A percentile compares a stretch with the other conserved stretches of the same genome.
Conservation (phyloP, 179 eudicot species). For the Silene noctiflora region DNA sequence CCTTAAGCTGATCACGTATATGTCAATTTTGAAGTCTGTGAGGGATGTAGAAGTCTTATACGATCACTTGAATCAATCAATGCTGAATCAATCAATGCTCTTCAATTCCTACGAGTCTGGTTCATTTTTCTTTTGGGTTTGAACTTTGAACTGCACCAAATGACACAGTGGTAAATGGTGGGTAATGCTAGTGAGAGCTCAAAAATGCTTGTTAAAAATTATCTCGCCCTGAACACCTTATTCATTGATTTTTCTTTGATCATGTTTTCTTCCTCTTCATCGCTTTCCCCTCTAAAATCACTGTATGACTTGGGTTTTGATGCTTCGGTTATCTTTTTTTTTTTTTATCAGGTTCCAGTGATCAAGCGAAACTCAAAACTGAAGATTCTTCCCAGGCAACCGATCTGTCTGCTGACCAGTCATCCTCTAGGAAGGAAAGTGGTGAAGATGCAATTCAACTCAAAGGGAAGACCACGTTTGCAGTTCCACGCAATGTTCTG, state of each 20-base stretch:
- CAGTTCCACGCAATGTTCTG: constrained; percentile 68
- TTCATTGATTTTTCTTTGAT: neutral
- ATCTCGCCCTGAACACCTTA: neutral
- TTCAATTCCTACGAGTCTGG: neutral
- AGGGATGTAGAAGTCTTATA: neutral
- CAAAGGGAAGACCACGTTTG: constrained; percentile 78
- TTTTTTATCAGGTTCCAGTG: constrained; percentile 26
- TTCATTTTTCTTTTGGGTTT: neutral
- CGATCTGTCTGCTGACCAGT: constrained; percentile 21
- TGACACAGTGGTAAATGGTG: neutral
- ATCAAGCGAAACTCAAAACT: constrained; percentile 17
- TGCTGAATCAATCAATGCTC: neutral
- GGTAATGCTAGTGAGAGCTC: neutral
- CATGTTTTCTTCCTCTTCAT: neutral
- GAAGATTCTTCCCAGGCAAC: constrained; percentile 26
- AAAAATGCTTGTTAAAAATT: neutral
- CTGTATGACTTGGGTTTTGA: constrained; percentile 1
- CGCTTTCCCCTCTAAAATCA: neutral
- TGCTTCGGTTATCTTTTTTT: neutral
- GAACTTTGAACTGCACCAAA: neutral
- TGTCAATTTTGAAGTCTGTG: neutral
- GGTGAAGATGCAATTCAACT: constrained; percentile 40
- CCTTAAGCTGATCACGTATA: neutral
- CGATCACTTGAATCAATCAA: neutral
- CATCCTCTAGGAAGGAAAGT: constrained; percentile 24